Conservation (phyloP, 768 basidiomycete genomes). For the Kwoniella europaea region DNA sequence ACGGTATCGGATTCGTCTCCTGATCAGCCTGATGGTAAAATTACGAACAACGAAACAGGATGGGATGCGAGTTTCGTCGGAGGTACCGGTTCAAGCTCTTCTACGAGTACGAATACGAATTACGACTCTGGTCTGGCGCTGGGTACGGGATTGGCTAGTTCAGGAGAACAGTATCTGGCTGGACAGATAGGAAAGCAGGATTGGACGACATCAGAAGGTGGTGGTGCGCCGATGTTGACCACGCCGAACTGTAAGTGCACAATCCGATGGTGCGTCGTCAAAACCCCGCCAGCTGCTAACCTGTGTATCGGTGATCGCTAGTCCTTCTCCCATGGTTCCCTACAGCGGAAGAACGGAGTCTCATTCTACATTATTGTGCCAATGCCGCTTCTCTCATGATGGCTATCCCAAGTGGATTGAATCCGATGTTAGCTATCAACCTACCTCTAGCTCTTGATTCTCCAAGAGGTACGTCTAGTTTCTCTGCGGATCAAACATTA, state of each 20-base stretch:
- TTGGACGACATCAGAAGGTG: constrained; percentile 23
- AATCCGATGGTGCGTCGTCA: background rate
- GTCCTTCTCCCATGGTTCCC: constrained; percentile 58
- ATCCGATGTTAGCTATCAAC: constrained; percentile 61
- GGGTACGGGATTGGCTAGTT: constrained; percentile 4
- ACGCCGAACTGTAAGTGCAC: constrained; percentile 47
- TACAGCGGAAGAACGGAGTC: constrained; percentile 51
- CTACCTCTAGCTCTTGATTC: constrained; percentile 61
- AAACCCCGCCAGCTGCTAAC: background rate
- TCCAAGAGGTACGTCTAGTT: constrained; percentile 44
- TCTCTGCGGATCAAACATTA: background rate
- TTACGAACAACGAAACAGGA: constrained; percentile 6
- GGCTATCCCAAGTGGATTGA: constrained; percentile 61
- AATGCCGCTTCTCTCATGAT: constrained; percentile 63
- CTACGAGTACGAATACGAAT: background rate
- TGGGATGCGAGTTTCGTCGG: constrained; percentile 36
- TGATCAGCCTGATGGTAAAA: constrained; percentile 1
- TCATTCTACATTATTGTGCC: constrained; percentile 60
- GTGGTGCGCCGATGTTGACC: constrained; percentile 39
- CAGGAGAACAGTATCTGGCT: constrained; percentile 13
- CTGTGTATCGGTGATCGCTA: constrained; percentile 1
- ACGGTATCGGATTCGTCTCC: background rate
- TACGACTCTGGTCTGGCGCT: constrained; percentile 7
- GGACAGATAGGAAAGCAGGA: constrained; percentile 22
- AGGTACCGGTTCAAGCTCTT: constrained; percentile 16